Conservation (phyloP, 2,329 filamentous ascomycete genomes). For the Trichoderma sp. region DNA sequence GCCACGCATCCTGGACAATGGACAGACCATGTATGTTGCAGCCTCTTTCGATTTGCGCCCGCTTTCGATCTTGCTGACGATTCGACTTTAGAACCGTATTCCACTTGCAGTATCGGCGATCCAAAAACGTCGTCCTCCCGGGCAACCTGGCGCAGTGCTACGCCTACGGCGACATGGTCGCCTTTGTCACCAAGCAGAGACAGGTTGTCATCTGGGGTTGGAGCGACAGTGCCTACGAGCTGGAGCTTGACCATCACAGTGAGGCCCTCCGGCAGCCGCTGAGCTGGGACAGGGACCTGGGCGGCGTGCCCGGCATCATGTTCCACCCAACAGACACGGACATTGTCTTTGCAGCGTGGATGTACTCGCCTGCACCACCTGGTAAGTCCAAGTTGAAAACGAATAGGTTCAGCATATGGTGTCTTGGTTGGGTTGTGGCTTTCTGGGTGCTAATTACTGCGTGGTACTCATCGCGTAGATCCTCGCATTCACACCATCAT, state of each 20-base stretch:
- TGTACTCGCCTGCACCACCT: slow-evolving; percentile 19
- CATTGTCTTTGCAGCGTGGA: slow-evolving; percentile 31
- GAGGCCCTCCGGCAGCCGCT: slow-evolving; percentile 16
- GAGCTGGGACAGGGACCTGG: slow-evolving; percentile 13
- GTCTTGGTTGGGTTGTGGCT: not conserved
- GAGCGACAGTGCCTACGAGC: slow-evolving; percentile 30
- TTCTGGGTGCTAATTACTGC: not conserved
- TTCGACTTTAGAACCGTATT: slow-evolving; percentile 31
- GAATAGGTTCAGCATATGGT: too few species aligned
- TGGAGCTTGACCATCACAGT: slow-evolving; percentile 29
- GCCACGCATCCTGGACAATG: slow-evolving; percentile 14
- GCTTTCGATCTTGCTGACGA: not conserved
- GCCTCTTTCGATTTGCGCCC: not conserved
- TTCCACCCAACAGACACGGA: slow-evolving; percentile 32
- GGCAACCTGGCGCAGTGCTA: slow-evolving; percentile 29
- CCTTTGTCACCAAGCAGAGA: slow-evolving; percentile 32
- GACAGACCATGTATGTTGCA: slow-evolving; percentile 25
- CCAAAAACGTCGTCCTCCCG: slow-evolving; percentile 33
- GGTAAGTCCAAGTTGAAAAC: slow-evolving; percentile 11
- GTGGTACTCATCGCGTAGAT: slow-evolving; percentile 9
- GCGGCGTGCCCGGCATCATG: slow-evolving; percentile 32
- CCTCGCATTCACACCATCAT: slow-evolving; percentile 21
- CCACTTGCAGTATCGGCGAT: slow-evolving; percentile 31
- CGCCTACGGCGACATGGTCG: slow-evolving; percentile 31
- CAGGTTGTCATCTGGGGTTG: slow-evolving; percentile 34